Conservation (phyloP, 2,329 filamentous ascomycete genomes). For the Diaporthe eres region DNA sequence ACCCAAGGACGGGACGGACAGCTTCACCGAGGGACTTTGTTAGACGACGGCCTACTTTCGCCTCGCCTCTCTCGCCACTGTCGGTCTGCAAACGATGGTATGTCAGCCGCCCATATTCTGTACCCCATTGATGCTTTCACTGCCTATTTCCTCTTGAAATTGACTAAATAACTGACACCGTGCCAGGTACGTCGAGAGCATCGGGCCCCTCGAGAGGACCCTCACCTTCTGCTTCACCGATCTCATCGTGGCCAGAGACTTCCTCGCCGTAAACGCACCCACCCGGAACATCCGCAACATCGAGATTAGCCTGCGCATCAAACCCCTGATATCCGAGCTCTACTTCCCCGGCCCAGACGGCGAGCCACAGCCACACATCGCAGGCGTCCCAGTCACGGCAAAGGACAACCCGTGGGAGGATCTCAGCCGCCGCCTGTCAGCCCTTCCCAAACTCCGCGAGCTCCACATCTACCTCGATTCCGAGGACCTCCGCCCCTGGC, state of each 20-base stretch:
- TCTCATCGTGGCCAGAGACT: constrained; percentile 44
- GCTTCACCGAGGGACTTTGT: constrained; percentile 19
- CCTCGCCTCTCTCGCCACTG: constrained; percentile 43
- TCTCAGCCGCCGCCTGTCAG: constrained; percentile 45
- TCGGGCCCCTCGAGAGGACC: constrained; percentile 45
- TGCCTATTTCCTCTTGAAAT: background rate
- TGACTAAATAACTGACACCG: background rate
- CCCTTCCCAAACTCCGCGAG: constrained; percentile 43
- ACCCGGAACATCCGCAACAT: constrained; percentile 43
- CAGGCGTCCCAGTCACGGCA: constrained; percentile 41
- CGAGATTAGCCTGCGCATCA: constrained; percentile 47
- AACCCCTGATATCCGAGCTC: constrained; percentile 47
- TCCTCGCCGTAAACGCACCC: constrained; percentile 44
- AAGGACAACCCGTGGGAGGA: constrained; percentile 48
- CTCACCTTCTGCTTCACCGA: constrained; percentile 51
- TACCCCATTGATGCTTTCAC: background rate
- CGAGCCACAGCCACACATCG: constrained; percentile 38
- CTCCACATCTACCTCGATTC: constrained; percentile 50
- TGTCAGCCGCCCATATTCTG: background rate
- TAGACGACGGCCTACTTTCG: constrained; percentile 11
- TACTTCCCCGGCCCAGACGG: constrained; percentile 45
- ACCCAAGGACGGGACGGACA: constrained; percentile 1
- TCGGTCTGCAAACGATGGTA: constrained; percentile 49
- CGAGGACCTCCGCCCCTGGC: constrained; percentile 49
- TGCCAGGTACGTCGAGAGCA: constrained; percentile 48